Conservation (phyloP, 495 filamentous ascomycete genomes). For the Symbiotaphrina buchneri region DNA sequence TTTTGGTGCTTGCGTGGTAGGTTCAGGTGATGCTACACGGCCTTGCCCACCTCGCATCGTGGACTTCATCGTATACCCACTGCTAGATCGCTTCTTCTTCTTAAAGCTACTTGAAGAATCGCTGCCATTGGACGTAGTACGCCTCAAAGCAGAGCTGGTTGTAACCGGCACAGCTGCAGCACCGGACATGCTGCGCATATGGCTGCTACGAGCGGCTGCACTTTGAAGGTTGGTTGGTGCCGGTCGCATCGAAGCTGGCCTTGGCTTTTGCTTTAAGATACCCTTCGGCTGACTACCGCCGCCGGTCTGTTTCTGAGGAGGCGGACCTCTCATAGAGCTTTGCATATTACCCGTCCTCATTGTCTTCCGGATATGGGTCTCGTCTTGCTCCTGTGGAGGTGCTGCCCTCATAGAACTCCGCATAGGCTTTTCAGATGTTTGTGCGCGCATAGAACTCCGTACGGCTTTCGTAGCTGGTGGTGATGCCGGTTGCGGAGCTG, state of each 20-base stretch:
- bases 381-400: constrained; percentile 8
- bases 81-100: constrained; percentile 16
- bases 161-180: not conserved
- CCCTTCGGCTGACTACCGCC: too few species aligned
- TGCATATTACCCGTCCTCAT: too few species aligned
- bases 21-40: constrained; percentile 7
- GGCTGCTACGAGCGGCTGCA: not conserved
- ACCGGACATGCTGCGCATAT: constrained; percentile 1
- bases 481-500: constrained; percentile 9
- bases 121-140: constrained; percentile 26
- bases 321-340: too few species aligned
- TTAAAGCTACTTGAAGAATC: constrained; percentile 40
- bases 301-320: too few species aligned
- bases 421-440: constrained; percentile 11
- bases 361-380: constrained; percentile 14
- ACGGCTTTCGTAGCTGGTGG: constrained; percentile 17
- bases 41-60: constrained; percentile 23
- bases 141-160: constrained; percentile 6
- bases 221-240: not conserved
- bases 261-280: not conserved
- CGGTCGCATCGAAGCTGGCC: not conserved
- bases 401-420: constrained; percentile 17
- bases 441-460: constrained; percentile 16
- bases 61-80: constrained; percentile 23
- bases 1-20: constrained; percentile 2